These are phyloP conservation scores for Phyllosticta citrichinensis DNA, from an alignment of 2,329 filamentous ascomycete genomes.

Conservation along the genomic window DNA sequence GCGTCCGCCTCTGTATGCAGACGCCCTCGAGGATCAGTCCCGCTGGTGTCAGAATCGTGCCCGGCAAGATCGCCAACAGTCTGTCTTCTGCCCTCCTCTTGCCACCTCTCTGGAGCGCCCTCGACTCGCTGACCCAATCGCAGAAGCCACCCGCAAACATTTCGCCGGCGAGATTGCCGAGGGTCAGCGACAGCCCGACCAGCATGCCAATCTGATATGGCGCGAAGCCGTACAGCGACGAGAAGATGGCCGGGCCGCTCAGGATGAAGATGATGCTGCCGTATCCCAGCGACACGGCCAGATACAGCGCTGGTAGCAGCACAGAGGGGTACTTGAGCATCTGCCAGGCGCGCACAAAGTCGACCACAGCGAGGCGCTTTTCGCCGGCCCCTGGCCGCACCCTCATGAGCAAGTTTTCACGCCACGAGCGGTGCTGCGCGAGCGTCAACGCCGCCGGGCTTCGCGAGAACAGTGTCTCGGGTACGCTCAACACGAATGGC, in stretches of 20 bases:
- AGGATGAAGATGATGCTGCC: slow-evolving; percentile 12
- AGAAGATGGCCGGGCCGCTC: slow-evolving; percentile 7
- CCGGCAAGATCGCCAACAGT: background rate
- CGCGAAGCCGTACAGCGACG: slow-evolving; percentile 4
- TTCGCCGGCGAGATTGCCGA: slow-evolving; percentile 11
- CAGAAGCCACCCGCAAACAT: slow-evolving; percentile 9
- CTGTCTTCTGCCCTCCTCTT: slow-evolving; percentile 2
- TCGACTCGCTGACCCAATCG: slow-evolving; percentile 9
- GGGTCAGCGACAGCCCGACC: slow-evolving; percentile 8
- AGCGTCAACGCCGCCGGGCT: background rate
- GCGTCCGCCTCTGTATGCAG: background rate
- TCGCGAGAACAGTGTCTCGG: slow-evolving; percentile 11
- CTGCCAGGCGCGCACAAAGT: background rate
- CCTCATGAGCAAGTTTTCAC: background rate
- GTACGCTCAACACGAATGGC: background rate
- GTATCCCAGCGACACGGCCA: slow-evolving; percentile 10
- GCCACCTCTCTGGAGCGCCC: slow-evolving; percentile 3
- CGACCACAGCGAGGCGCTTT: background rate
- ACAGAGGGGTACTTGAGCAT: background rate
- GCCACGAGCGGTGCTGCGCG: background rate
- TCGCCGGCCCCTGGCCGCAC: background rate
- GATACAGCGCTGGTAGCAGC: slow-evolving; percentile 7
- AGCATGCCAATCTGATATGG: slow-evolving; percentile 11
- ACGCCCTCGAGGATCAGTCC: slow-evolving; percentile 2
- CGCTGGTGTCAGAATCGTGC: background rate